Conservation (phyloP, 208 protist species). For the Balamuthia mandrillaris region DNA sequence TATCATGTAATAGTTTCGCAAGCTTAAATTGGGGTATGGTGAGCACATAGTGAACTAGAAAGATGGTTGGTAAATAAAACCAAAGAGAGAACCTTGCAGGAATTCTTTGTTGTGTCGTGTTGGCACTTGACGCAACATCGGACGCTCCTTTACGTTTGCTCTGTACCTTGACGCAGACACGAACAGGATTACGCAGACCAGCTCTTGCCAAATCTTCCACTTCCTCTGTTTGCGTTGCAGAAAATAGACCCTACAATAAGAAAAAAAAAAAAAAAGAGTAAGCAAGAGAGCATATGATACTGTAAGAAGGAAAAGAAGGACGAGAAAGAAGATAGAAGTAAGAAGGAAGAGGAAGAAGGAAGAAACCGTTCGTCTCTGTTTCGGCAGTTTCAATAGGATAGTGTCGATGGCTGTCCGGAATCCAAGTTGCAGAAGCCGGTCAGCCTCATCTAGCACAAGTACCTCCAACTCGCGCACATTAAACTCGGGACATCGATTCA, state of each 20-base stretch:
- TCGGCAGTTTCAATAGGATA: conserved; percentile 70
- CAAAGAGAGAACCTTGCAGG: neutral
- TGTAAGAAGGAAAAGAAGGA: neutral
- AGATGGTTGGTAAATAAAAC: neutral
- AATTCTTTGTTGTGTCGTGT: conserved; percentile 30
- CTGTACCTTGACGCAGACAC: conserved; percentile 55
- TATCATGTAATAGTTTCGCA: conserved; percentile 67
- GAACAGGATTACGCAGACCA: conserved; percentile 55
- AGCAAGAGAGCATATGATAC: neutral
- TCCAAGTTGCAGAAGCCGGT: conserved; percentile 80
- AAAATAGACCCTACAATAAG: conserved; percentile 69
- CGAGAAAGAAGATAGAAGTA: too few species aligned
- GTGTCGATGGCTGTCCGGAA: conserved; percentile 69
- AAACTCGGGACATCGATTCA: conserved; percentile 19
- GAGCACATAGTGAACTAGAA: neutral
- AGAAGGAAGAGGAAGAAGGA: neutral
- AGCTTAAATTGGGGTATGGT: conserved; percentile 16
- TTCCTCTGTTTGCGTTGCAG: conserved; percentile 73
- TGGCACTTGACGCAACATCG: too few species aligned
- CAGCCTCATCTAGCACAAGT: conserved; percentile 79
- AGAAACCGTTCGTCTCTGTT: conserved; percentile 70
- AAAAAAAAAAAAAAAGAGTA: neutral
- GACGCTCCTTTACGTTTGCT: neutral
- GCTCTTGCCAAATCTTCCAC: conserved; percentile 60
- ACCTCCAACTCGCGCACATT: conserved; percentile 67